phyloP scores from a whole-genome alignment of 352 stramenopile species.

The Phytopythium oedochilum region DNA sequence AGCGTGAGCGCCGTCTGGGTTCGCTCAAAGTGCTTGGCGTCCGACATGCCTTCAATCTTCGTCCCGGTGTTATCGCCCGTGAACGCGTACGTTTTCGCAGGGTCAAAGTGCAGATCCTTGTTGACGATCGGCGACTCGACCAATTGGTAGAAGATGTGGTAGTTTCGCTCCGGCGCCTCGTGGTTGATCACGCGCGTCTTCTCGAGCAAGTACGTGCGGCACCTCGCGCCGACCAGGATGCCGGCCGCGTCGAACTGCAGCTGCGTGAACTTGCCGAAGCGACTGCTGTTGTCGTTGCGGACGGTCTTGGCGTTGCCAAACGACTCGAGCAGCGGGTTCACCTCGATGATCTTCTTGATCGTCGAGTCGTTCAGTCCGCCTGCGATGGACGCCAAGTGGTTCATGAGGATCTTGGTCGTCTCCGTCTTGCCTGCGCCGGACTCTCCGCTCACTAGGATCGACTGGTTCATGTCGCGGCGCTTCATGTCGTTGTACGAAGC shows the following conservation, averaged over 20 bases:
- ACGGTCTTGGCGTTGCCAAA: slow-evolving; percentile 98
- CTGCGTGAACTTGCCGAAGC: slow-evolving; percentile 98
- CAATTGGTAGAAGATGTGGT: slow-evolving; percentile 97
- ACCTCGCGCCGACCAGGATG: slow-evolving; percentile 90
- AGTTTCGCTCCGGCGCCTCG: slow-evolving; percentile 92
- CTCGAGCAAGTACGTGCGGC: slow-evolving; percentile 96
- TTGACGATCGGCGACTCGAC: slow-evolving; percentile 46
- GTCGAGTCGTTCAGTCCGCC: slow-evolving; percentile 88
- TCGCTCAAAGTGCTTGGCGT: slow-evolving; percentile 80
- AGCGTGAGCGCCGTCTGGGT: slow-evolving; percentile 66
- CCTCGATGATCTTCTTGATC: slow-evolving; percentile 95
- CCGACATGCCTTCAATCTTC: slow-evolving; percentile 72
- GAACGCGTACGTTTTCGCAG: slow-evolving; percentile 53
- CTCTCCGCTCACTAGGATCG: slow-evolving; percentile 83
- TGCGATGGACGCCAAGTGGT: slow-evolving; percentile 78
- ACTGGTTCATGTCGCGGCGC: slow-evolving; percentile 69
- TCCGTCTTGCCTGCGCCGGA: slow-evolving; percentile 92
- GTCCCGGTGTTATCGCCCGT: slow-evolving; percentile 52
- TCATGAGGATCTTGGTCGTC: slow-evolving; percentile 93
- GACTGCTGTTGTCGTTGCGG: slow-evolving; percentile 96
- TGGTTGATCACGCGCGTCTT: slow-evolving; percentile 96
- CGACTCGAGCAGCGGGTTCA: slow-evolving; percentile 97
- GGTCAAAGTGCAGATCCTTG: slow-evolving; percentile 44
- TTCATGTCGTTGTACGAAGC: slow-evolving; percentile 79
- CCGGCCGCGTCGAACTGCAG: slow-evolving; percentile 88